Evolutionary conservation across 2,329 filamentous ascomycete genomes (phyloP), one percentile per base, ranked within the genome.

Genomic region (Xylariaceae sp.): DNA sequence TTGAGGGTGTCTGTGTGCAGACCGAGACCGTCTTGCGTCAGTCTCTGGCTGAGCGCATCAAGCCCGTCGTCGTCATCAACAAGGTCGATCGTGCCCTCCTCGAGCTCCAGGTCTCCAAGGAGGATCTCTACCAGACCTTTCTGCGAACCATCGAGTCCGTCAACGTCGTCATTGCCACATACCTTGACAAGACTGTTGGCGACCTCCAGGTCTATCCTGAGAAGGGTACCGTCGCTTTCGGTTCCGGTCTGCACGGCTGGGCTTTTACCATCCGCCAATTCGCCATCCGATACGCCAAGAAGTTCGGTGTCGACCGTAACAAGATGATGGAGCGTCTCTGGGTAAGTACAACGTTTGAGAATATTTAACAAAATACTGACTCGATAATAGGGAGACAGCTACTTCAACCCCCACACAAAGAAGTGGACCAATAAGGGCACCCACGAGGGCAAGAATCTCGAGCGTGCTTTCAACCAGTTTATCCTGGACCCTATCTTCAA

Each of bases 261-360:
- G 92, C 90, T 69, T 99, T 99, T 86, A 99, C 94, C 68, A 79
- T 97, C 80, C 89, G 94, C 71, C 94, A 99, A 77, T 99, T 99
- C 76, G 94, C 94, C 66, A 75, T 83, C 71, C 85, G 87, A 68
- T 99, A 99, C 75, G 88, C 92, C 77, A 97, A 97, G 90, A 99
- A 99, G 81, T 99, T 99, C 69, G 94, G 94, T 87, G 94, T 99
- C 67, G 92, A 99, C 86, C 91, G 91, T 76, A 87, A 86, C 81
- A 97, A 97, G 90, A 96, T 99, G 94, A 96, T 97, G 89, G 90
- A 96, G 82, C 90, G 94, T 86, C 90, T 99, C 65, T 99, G 94
- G 94, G 86, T 89, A 76, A 74, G 83, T 55, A 35, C 38, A 38
- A n/a, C 19, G n/a, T 47, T 32, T 7, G 18, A 17, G 18, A 17